Conservation (phyloP, 495 filamentous ascomycete genomes). For the Penicillium odoratum region DNA sequence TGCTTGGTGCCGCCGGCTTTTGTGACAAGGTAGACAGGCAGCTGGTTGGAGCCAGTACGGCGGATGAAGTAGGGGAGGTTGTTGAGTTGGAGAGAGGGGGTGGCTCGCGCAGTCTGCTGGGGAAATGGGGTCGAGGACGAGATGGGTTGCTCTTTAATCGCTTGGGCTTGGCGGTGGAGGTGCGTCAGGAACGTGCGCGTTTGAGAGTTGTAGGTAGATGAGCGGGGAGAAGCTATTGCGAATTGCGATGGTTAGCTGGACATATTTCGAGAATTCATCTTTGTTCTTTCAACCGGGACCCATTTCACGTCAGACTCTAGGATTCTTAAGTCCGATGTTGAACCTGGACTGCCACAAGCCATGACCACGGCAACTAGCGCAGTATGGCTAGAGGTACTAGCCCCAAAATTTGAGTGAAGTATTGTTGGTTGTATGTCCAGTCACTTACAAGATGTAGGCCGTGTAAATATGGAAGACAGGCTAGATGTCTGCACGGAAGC, state of each 20-base stretch:
- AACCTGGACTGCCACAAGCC: background rate
- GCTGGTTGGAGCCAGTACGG: slow-evolving; percentile 67
- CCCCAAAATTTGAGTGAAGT: background rate
- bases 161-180: slow-evolving; percentile 41
- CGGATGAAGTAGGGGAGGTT: slow-evolving; percentile 69
- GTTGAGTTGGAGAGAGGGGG: slow-evolving; percentile 33
- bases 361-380: background rate
- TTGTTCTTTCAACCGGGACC: background rate
- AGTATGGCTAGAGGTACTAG: background rate
- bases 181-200: slow-evolving; percentile 44
- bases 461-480: slow-evolving; percentile 35
- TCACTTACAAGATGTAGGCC: slow-evolving; percentile 35
- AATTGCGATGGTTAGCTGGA: slow-evolving; percentile 3
- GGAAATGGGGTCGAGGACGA: slow-evolving; percentile 29
- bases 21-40: slow-evolving; percentile 73
- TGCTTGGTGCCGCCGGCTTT: slow-evolving; percentile 79
- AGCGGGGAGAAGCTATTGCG: slow-evolving; percentile 5
- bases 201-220: slow-evolving; percentile 19
- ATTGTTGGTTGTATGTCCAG: background rate
- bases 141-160: slow-evolving; percentile 36
- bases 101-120: slow-evolving; percentile 24
- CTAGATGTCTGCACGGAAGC: slow-evolving; percentile 37
- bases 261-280: background rate
- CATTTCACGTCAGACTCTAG: background rate
- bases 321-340: background rate